Evolutionary conservation across 2,329 filamentous ascomycete species (phyloP), one percentile per base, ranked within the genome.

Genomic region (Diaporthe ampelina): DNA sequence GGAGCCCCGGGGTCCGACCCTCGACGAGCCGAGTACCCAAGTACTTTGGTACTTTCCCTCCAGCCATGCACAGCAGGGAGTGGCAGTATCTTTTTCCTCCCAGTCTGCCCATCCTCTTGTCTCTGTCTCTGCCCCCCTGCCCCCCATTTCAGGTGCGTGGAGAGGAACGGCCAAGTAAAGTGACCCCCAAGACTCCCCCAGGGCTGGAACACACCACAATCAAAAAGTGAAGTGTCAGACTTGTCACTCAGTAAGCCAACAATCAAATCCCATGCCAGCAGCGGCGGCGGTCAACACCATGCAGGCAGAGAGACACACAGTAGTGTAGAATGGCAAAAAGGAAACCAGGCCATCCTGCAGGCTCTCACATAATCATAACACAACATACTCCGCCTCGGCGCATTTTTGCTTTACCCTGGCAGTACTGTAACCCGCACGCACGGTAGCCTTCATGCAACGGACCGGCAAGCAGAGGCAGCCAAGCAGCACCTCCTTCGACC

Each of bases 361-460:
- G 43, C 43, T 68, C 63, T 68, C 63, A 68, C 63, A 54, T 54
- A 68, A 73, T 65, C 61, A 50, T 59, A 48, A 45, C 56, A 54
- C 43, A 37, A 56, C 35, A 40, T 45, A 67, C 61, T 73, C 59
- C 63, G 63, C 63, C 63, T 54, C 48, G 48, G 45, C 63, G 63
- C 63, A 67, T 52, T 67, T 52, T 52, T 67, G 63, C 63, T 37
- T 67, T 8, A 67, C 63, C 63, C 45, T 67, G 61, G 61, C 43
- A 52, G 50, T 43, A 37, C 43, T 52, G 45, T 54, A 61, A 72
- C 45, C 70, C 57, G 50, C 70, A 54, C 70, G 58, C 57, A 65
- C 32, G 43, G 48, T 65, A 72, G 32, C 57, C 58, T 56, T 63
- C 65, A 73, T 73, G 65, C 72, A 73, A 69, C 54, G 65, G 57